Percentiles rank a stretch among this genome's conserved stretches.
Conservation (phyloP, 2,329 filamentous ascomycete genomes). For the Aschersonia sp. region DNA sequence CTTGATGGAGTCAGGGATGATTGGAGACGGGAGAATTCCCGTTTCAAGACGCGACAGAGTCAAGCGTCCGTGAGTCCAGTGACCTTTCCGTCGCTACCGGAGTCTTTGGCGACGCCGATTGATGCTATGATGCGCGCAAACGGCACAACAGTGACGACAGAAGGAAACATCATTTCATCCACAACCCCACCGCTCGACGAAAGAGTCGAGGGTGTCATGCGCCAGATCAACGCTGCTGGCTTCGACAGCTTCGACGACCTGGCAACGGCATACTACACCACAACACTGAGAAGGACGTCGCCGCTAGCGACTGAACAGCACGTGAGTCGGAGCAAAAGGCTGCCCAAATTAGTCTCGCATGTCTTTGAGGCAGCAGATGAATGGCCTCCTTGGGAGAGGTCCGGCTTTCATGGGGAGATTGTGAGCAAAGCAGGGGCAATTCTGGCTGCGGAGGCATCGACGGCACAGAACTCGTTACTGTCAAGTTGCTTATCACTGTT, state of each 20-base stretch:
- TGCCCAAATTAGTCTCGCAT: constrained; percentile 10
- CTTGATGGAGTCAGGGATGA: constrained; percentile 7
- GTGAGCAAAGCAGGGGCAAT: constrained; percentile 10
- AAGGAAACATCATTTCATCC: neutral
- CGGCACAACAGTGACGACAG: neutral
- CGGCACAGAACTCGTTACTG: constrained; percentile 2
- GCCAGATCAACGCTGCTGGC: constrained; percentile 8
- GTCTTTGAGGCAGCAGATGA: constrained; percentile 7
- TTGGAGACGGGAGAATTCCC: constrained; percentile 8
- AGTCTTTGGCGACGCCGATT: neutral
- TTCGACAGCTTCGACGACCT: constrained; percentile 13
- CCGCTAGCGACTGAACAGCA: constrained; percentile 12
- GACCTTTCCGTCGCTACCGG: constrained; percentile 1
- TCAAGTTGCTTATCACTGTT: constrained; percentile 7
- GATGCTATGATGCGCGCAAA: constrained; percentile 1
- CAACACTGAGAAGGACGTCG: constrained; percentile 7
- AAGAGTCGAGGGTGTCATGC: constrained; percentile 10
- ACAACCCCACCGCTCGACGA: constrained; percentile 5
- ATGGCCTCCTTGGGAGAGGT: constrained; percentile 12
- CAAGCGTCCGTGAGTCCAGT: constrained; percentile 2
- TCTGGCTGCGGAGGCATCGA: constrained; percentile 6
- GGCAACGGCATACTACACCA: constrained; percentile 12
- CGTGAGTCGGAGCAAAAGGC: constrained; percentile 10
- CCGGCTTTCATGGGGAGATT: constrained; percentile 13
- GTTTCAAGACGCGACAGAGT: constrained; percentile 4